These are phyloP conservation scores for Hydrangea macrophylla DNA, from an alignment of 148 eudicot genomes.

Conservation along the genomic window DNA sequence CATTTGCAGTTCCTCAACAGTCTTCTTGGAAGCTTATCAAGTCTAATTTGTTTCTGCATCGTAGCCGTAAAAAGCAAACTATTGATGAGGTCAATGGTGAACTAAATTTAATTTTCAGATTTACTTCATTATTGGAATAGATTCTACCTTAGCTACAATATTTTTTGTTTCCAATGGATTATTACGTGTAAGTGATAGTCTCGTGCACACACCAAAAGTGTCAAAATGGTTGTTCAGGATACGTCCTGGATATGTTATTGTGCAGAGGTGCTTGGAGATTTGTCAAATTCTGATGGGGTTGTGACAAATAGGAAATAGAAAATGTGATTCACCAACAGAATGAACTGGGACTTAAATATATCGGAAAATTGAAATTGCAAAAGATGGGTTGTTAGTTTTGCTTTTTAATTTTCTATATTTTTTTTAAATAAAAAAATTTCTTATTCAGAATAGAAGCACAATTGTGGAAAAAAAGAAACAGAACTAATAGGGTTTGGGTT, in stretches of 20 bases:
- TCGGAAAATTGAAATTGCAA: neutral
- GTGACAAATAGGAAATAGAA: too few relatives aligned
- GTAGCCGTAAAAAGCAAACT: slow-evolving; percentile 72
- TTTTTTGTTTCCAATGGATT: neutral
- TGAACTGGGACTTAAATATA: neutral
- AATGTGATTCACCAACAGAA: neutral
- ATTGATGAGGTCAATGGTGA: slow-evolving; percentile 73
- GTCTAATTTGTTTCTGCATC: slow-evolving; percentile 83
- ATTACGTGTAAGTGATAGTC: too few relatives aligned
- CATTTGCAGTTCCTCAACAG: slow-evolving; percentile 48
- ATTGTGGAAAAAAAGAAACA: too few relatives aligned
- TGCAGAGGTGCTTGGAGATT: neutral
- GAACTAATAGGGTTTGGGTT: too few relatives aligned
- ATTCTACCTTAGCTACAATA: slow-evolving; percentile 4
- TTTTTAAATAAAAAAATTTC: too few relatives aligned
- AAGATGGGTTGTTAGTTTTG: too few relatives aligned
- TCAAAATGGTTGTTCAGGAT: neutral
- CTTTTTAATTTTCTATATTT: too few relatives aligned
- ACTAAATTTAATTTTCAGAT: neutral
- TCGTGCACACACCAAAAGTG: too few relatives aligned
- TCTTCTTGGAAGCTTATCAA: slow-evolving; percentile 76
- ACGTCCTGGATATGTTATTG: neutral
- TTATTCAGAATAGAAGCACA: too few relatives aligned
- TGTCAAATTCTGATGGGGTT: neutral
- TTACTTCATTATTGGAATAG: neutral